Percentiles rank a stretch among this genome's conserved stretches.
Conservation (phyloP, 2,329 filamentous ascomycete genomes). For the Microsporum audouinii region DNA sequence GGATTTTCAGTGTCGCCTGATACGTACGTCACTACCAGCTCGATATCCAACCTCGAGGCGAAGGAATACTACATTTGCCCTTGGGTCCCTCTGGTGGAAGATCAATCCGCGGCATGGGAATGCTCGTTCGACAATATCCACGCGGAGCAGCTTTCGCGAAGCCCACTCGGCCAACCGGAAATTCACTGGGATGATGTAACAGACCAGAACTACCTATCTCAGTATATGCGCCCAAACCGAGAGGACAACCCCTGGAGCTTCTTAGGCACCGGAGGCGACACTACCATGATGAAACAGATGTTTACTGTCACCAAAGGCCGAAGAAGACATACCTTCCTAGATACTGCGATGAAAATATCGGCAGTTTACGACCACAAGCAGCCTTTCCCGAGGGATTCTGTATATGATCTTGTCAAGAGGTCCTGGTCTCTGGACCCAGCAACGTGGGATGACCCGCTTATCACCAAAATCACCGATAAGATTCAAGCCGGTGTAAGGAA, state of each 20-base stretch:
- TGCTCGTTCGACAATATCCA: conserved; percentile 9
- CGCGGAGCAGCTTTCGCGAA: neutral
- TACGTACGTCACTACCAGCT: conserved; percentile 8
- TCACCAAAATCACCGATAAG: conserved; percentile 8
- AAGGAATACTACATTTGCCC: conserved; percentile 6
- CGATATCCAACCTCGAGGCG: neutral
- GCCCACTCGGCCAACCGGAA: conserved; percentile 9
- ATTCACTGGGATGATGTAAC: conserved; percentile 12
- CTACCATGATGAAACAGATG: conserved; percentile 12
- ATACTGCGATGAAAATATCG: conserved; percentile 6
- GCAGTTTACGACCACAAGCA: conserved; percentile 8
- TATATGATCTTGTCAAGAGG: conserved; percentile 9
- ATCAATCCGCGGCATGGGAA: conserved; percentile 7
- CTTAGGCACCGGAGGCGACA: conserved; percentile 8
- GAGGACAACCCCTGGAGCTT: conserved; percentile 11
- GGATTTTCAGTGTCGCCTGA: conserved; percentile 12
- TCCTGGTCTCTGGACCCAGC: conserved; percentile 9
- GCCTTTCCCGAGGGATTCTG: conserved; percentile 7
- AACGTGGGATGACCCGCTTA: conserved; percentile 6
- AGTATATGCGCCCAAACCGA: conserved; percentile 8
- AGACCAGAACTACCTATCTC: conserved; percentile 4
- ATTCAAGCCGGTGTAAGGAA: conserved; percentile 2
- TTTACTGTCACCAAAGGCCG: conserved; percentile 10
- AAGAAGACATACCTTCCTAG: conserved; percentile 10
- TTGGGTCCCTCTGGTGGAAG: conserved; percentile 4